Evolutionary conservation across 805 yeast genomes (phyloP), one percentile per base, ranked within the genome.

Genomic region (Ogataea angusta): DNA sequence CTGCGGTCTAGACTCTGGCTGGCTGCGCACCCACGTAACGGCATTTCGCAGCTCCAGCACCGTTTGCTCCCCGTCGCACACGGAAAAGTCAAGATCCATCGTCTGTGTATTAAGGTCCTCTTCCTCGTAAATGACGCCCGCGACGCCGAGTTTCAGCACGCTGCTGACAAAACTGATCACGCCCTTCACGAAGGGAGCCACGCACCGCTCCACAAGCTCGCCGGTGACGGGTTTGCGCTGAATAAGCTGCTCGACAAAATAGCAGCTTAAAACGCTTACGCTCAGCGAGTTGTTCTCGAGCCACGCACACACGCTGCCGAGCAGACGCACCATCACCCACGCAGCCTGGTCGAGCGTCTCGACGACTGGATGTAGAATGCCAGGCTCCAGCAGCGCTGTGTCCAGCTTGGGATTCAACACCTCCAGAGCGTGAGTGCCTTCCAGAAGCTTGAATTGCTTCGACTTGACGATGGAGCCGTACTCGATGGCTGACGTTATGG

Each of bases 371-470:
- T 76, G 76, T 52, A 77, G 81, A 0, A 54, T 43, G 5, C 68
- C 44, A 25, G 78, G 59, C 21, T 62, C 53, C n/a, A 85, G 70
- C 39, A 85, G 53, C 2, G 91, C 88, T 0, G 96, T 79, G 58
- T 91, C 99, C 52, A 91, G 69, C 47, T 75, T 77, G 9, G 70
- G 67, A 56, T 87, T 87, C 42, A 79, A 70, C 10, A 82, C 73
- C 59, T 90, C 98, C 45, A 88, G 66, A 0, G 98, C 95, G 49
- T 90, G 81, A 1, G 96, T 85, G 0, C 96, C 95, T 51, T 87
- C 88, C 46, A 83, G 68, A 33, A 91, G 69, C 40, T 79, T 76
- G 63, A 88, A 87, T 19, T 64, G 63, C 0, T 77, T 72, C 8
- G 75, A 70, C 51, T 78, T 78, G 4, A 76, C 75, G 14, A 91